Base-by-base conservation (phyloP, 1,284 basidiomycete genomes). In the Melampsora medusae region DNA sequence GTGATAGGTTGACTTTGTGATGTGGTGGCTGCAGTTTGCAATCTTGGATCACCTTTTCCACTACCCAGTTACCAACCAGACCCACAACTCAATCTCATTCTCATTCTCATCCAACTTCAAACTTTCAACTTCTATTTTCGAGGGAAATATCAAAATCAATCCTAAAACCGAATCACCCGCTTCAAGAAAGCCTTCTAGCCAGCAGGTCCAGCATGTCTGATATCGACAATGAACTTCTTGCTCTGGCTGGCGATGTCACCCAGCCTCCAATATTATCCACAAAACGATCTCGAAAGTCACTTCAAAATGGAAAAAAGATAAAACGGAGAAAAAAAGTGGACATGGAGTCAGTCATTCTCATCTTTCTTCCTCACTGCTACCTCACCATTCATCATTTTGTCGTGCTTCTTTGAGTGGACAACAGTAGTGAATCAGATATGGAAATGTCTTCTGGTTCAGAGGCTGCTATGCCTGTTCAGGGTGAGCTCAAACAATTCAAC, bases 381-480 rank as follows among this genome's bases (percentile, higher is more conserved):
- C 38, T 22, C 33, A 53, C 35, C 48, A 61, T 35, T 25, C 38
- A 48, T 73, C 35, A 46, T 14, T 14, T 67, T 9, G 28, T 17
- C 42, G 7, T 7, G 5, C 28, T 56, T 35, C 38, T 62, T 62
- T 19, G 22, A 28, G 6, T 62, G 19, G 17, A 28, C 31, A 50
- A 6, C 28, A 72, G 69, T 65, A 49, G 62, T 17, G 71, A 74
- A 74, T 74, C 71, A 59, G 71, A 74, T 56, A 74, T 74, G 71
- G 71, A 74, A 56, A 74, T 74, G 71, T 74, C 71, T 33, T 74
- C 71, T 59, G 71, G 64, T 17, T 74, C 71, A 4, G 71, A 67
- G 25, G 64, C 48, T 60, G 71, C 33, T 22, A 38, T 65, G 16
- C 59, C 61, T 14, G 65, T 62, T 31, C 59, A 72, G 6, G 70